phyloP scores from a whole-genome alignment of 2,329 filamentous ascomycete genomes.

The Aspergillus sp. region DNA sequence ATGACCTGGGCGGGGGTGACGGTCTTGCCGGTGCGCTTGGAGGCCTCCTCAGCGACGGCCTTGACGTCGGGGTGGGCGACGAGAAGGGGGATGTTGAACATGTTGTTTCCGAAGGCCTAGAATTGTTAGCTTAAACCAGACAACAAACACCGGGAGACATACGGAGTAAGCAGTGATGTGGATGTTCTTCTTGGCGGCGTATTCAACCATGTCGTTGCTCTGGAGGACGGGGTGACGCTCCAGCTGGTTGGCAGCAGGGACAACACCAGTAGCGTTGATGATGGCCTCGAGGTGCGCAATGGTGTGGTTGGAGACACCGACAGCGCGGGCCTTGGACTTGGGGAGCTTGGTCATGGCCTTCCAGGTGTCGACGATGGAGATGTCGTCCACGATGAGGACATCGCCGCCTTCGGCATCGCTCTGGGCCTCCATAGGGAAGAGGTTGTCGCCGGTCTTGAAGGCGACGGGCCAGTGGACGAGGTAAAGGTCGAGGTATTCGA shows the following conservation, averaged over 20 bases:
- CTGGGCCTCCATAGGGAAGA: constrained; percentile 48
- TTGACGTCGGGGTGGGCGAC: constrained; percentile 62
- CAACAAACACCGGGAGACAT: constrained; percentile 7
- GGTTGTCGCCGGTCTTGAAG: constrained; percentile 39
- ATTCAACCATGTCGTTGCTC: constrained; percentile 57
- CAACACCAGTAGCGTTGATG: constrained; percentile 55
- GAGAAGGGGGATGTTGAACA: constrained; percentile 62
- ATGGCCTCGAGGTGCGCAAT: constrained; percentile 51
- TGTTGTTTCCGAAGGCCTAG: constrained; percentile 58
- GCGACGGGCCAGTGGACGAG: constrained; percentile 50
- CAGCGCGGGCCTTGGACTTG: constrained; percentile 42
- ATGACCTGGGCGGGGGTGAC: constrained; percentile 40
- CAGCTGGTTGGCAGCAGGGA: constrained; percentile 67
- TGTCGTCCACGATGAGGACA: constrained; percentile 45
- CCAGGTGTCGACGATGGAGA: constrained; percentile 46
- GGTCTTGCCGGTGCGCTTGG: constrained; percentile 33
- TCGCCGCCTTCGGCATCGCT: constrained; percentile 40
- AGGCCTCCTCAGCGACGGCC: constrained; percentile 61
- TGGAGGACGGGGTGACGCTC: constrained; percentile 70
- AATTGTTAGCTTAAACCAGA: constrained; percentile 5
- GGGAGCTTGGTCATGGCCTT: constrained; percentile 46
- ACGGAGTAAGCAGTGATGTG: constrained; percentile 64
- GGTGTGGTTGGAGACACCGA: constrained; percentile 46
- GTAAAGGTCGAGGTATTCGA: constrained; percentile 54
- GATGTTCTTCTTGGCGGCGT: constrained; percentile 59